Evolutionary conservation across 768 basidiomycete species (phyloP), one percentile per base, ranked within the genome.

Genomic region (Sarcomyxa edulis): DNA sequence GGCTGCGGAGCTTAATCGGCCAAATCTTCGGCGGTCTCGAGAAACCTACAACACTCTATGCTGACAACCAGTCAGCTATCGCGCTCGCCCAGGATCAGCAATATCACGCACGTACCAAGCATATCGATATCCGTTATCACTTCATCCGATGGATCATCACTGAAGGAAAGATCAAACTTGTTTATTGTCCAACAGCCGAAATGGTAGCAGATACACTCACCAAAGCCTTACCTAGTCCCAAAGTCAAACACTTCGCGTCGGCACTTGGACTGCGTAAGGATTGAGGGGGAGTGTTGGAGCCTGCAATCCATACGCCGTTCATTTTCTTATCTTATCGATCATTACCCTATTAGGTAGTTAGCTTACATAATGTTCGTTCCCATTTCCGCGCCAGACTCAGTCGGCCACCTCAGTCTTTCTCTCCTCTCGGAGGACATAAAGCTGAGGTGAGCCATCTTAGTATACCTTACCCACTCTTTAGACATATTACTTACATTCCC

Each of bases 141-240:
- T 51, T 48, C 30, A 48, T 60, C 24, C 44, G 50, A 2, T 46
- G 52, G 14, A 37, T 38, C 15, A 40, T 61, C 27, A 42, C 39
- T 12, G 29, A 42, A 5, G 41, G 43, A 8, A 18, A 24, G 1
- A 35, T 51, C 39, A 20, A 30, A 9, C 21, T 52, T 12, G 22
- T 32, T 40, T 27, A 53, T 37, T 38, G 43, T 25, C 37, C 42
- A 20, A 49, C 50, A 10, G 24, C 58, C 42, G 41, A 48, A 7
- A 61, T 57, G 46, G 27, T 42, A 2, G 60, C 62, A 8, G 57
- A 63, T 38, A 44, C 53, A n/a, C 44, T 63, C 15, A 63, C 59
- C 6, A 51, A 52, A 36, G 37, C 50, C 9, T 36, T 52, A 11
- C 43, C 49, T 7, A 26, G 22, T 19, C 9, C 31, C 6, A 50